Evolutionary conservation across 1,284 basidiomycete species (phyloP).

Genomic region (Cryptococcus maquisensis): DNA sequence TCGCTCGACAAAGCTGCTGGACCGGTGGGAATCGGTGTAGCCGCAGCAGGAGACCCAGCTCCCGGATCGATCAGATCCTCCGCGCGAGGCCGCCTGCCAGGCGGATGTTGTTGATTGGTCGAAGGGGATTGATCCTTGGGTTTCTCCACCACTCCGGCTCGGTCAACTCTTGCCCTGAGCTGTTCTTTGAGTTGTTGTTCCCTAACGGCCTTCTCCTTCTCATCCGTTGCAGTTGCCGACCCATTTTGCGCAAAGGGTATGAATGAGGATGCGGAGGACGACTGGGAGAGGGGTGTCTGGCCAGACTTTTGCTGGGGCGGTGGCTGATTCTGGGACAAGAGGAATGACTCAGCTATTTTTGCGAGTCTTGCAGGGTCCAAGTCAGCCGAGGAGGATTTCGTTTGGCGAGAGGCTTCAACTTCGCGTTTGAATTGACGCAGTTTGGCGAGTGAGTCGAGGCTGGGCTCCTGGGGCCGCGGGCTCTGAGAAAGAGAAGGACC

Average conservation of each 20-base stretch:
- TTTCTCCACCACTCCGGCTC: background rate
- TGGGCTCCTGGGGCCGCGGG: background rate
- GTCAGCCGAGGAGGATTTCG: background rate
- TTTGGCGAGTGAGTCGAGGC: constrained; percentile 15
- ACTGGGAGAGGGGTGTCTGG: no score
- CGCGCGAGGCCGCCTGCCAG: background rate
- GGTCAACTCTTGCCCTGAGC: constrained; percentile 2
- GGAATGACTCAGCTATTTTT: constrained; percentile 14
- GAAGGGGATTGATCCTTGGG: background rate
- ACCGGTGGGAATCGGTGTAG: background rate
- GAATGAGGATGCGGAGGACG: no score
- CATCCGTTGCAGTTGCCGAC: background rate
- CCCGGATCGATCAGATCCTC: constrained; percentile 1
- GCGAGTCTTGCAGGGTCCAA: constrained; percentile 8
- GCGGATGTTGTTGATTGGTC: background rate
- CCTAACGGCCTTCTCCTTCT: background rate
- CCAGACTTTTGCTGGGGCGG: background rate
- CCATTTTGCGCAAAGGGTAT: no score
- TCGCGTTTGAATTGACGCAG: constrained; percentile 19
- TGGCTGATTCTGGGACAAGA: constrained; percentile 7
- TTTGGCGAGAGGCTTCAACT: constrained; percentile 11
- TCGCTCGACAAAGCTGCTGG: background rate
- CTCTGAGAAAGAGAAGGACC: background rate
- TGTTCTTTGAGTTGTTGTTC: constrained; percentile 9
- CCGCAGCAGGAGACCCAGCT: no score